Conservation (phyloP, 371 early-diverging fungal species). For the Zopfochytrium polystomum region DNA sequence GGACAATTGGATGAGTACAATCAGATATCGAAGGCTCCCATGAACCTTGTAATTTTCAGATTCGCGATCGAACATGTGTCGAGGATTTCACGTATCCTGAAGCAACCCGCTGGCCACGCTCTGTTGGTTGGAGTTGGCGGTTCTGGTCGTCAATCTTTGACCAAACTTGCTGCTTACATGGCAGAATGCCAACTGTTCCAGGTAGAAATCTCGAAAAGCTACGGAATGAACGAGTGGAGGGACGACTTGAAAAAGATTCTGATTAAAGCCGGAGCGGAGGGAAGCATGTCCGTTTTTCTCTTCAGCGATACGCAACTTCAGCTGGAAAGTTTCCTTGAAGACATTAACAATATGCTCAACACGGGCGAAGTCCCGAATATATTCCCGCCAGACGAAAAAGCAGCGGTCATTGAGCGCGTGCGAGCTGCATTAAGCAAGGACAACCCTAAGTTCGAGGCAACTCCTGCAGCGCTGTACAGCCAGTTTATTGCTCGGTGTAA, state of each 20-base stretch:
- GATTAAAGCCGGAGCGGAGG: constrained; percentile 53
- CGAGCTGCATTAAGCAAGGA: constrained; percentile 45
- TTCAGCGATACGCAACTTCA: constrained; percentile 56
- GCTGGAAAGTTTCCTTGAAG: constrained; percentile 52
- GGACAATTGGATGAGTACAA: constrained; percentile 53
- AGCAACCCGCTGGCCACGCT: constrained; percentile 54
- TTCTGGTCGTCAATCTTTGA: constrained; percentile 52
- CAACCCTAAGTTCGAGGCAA: constrained; percentile 53
- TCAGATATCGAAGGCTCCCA: constrained; percentile 54
- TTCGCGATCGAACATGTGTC: constrained; percentile 59
- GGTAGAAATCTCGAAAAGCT: constrained; percentile 54
- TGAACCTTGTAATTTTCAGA: constrained; percentile 57
- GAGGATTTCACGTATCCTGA: constrained; percentile 49
- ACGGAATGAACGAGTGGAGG: constrained; percentile 52
- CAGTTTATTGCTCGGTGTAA: constrained; percentile 52
- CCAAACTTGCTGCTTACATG: constrained; percentile 54
- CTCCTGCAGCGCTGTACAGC: constrained; percentile 51
- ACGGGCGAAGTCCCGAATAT: constrained; percentile 59
- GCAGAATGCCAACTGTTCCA: constrained; percentile 52
- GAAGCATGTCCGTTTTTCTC: constrained; percentile 45
- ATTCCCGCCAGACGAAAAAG: constrained; percentile 55
- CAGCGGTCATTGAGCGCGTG: constrained; percentile 50
- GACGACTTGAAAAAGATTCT: constrained; percentile 53
- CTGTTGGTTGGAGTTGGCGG: constrained; percentile 60
- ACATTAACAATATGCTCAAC: constrained; percentile 59